These are phyloP conservation scores for Gamarada debralockiae DNA, from an alignment of 495 filamentous ascomycete genomes.

Conservation along the genomic window DNA sequence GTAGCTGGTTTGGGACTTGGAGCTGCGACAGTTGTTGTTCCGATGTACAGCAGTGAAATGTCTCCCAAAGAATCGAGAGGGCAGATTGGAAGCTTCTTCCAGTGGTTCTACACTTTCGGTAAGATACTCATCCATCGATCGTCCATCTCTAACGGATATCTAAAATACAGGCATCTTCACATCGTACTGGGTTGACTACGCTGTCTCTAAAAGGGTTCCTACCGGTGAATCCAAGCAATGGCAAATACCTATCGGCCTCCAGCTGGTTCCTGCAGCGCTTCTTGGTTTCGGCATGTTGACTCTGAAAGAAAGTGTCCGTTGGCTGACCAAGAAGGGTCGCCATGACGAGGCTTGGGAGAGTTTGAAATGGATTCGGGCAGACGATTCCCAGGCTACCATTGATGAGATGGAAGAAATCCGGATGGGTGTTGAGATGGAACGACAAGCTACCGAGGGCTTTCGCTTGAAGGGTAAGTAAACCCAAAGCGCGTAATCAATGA, in stretches of 20 bases:
- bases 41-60: conserved; percentile 52
- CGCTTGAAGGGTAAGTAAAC: conserved; percentile 1
- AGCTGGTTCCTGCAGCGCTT: conserved; percentile 39
- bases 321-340: conserved; percentile 44
- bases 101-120: background rate
- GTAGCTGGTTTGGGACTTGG: conserved; percentile 51
- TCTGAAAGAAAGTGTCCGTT: conserved; percentile 44
- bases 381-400: conserved; percentile 26
- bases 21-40: conserved; percentile 46
- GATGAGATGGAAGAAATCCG: conserved; percentile 40
- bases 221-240: conserved; percentile 42
- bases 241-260: conserved; percentile 49
- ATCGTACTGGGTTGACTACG: conserved; percentile 51
- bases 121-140: background rate
- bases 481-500: no score
- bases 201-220: no score
- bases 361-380: conserved; percentile 45
- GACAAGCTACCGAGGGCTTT: conserved; percentile 7
- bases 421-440: conserved; percentile 34
- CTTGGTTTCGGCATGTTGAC: conserved; percentile 42
- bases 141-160: background rate
- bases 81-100: conserved; percentile 34
- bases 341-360: conserved; percentile 44
- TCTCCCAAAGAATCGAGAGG: conserved; percentile 51
- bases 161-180: conserved; percentile 37